These are phyloP conservation scores for Ascochyta koolunga DNA, from an alignment of 2,329 filamentous ascomycete genomes.

Conservation along the genomic window DNA sequence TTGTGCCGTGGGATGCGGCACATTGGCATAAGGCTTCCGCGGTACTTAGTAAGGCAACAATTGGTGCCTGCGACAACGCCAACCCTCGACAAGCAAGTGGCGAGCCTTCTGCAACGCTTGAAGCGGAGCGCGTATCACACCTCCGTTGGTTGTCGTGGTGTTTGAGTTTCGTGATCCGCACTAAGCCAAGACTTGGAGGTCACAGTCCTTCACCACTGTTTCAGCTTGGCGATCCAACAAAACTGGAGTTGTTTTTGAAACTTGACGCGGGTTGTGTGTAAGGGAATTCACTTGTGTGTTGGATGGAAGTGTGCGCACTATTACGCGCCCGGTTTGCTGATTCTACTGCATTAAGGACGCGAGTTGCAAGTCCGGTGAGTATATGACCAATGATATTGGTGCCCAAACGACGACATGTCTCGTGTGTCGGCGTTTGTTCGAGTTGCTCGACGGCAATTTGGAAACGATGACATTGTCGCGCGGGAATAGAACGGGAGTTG, in stretches of 20 bases:
- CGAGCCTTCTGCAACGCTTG: slow-evolving; percentile 34
- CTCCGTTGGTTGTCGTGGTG: slow-evolving; percentile 30
- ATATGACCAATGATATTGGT: not conserved
- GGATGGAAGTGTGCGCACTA: not conserved
- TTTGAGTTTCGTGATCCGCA: slow-evolving; percentile 33
- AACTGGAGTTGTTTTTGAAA: slow-evolving; percentile 18
- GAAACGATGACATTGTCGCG: not conserved
- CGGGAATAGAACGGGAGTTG: slow-evolving; percentile 6
- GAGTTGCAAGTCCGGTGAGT: not conserved
- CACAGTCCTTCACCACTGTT: slow-evolving; percentile 42
- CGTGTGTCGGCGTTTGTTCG: not conserved
- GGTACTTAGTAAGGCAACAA: slow-evolving; percentile 29
- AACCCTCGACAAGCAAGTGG: slow-evolving; percentile 31
- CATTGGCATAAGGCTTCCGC: slow-evolving; percentile 5
- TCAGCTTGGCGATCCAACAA: slow-evolving; percentile 44
- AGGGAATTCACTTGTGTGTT: not conserved
- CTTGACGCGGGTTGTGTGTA: slow-evolving; percentile 29
- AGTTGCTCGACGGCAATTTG: not conserved
- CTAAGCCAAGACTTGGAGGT: slow-evolving; percentile 36
- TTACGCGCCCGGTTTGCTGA: not conserved
- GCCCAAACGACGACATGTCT: slow-evolving; percentile 1
- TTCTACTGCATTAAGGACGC: not conserved
- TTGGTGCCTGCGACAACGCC: slow-evolving; percentile 24
- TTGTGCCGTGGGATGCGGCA: not conserved
- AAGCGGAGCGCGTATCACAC: slow-evolving; percentile 18